Evolutionary conservation across 805 yeast species (phyloP), one percentile per base, ranked within the genome.

Genomic region (Torulaspora delbrueckii): DNA sequence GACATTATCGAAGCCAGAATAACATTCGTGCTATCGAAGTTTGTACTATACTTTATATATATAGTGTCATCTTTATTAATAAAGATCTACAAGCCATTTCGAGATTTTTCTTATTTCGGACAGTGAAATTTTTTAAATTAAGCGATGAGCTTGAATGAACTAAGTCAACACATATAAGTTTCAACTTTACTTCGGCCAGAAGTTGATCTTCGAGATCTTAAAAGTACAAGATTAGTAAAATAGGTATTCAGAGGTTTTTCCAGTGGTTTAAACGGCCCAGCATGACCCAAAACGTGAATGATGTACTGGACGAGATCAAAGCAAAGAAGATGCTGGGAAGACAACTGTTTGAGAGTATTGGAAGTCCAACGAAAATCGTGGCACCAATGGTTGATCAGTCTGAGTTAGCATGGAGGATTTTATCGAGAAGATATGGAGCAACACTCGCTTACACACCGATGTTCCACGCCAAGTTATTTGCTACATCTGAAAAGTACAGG

Each of bases 351-450:
- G 75, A 85, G 36, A 66, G 76, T 10, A 70, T 91, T 12, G 93
- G 93, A 0, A 58, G 68, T 18, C 99, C 99, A 2, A 77, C 73
- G 40, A 86, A 84, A 52, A 82, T 93, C 22, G 93, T 93, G 16
- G 99, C 98, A 3, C 99, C 99, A 1, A 91, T 93, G 97, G 99
- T 93, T 14, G 99, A 93, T 65, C 97, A 89, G 55, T 82, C 91
- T 3, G 99, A 93, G 60, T 73, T 93, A 14, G 98, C 96, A 1
- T 93, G 98, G 98, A 74, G 99, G 53, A 76, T 86, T 13, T 70
- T 93, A 12, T 85, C 95, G 3, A 75, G 98, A 45, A 73, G 76
- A 48, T 84, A 90, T 58, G 99, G 99, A 3, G 98, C 99, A 0
- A 87, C 89, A 2, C 70, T 93, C 27, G 87, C 96, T 59, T 93